Base-by-base conservation (phyloP, 306 rosid species). In the Heteromeles arbutifolia region DNA sequence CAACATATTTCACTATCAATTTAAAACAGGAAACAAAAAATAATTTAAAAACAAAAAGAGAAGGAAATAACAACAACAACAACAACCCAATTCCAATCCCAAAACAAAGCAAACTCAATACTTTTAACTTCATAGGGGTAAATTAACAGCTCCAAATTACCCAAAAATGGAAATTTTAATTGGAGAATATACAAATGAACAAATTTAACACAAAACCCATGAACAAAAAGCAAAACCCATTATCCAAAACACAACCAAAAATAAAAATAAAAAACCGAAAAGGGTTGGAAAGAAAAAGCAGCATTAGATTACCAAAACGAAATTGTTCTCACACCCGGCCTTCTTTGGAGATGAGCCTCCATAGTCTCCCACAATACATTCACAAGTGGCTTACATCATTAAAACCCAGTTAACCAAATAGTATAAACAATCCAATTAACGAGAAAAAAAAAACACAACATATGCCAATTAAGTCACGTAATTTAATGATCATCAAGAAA, bases 241-340 rank as follows among this genome's bases (percentile, higher is more conserved):
- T 19, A n/a, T 22, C 14, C 14, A 77, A 70, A 74, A 74, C 84
- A 45, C 66, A 37, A 44, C 4, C 14, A 11, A 11, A 43, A 43
- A 10, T n/a, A 41, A 41, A 41, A 39, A 34, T 6, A 6, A 6
- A 37, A 37, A 41, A 8, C 50, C 52, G 74, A 83, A 74, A 84
- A 21, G 72, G 77, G 44, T 28, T 66, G 58, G 45, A 69, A 34
- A 17, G 34, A 54, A 28, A 82, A 74, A 67, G 31, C 70, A 69
- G 65, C 71, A 75, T 21, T 68, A 74, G 78, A 39, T 39, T 78
- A 95, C 99, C 90, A 95, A 83, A 86, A 95, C 96, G 72, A 95
- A 92, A 80, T 86, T 84, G 81, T 95, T 95, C 66, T 71, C 89
- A 75, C 97, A 92, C 67, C 98, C 96, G 19, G 96, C 96, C 80